phyloP scores from a whole-genome alignment of 331 rosid species.

The Dryas integrifolia region DNA sequence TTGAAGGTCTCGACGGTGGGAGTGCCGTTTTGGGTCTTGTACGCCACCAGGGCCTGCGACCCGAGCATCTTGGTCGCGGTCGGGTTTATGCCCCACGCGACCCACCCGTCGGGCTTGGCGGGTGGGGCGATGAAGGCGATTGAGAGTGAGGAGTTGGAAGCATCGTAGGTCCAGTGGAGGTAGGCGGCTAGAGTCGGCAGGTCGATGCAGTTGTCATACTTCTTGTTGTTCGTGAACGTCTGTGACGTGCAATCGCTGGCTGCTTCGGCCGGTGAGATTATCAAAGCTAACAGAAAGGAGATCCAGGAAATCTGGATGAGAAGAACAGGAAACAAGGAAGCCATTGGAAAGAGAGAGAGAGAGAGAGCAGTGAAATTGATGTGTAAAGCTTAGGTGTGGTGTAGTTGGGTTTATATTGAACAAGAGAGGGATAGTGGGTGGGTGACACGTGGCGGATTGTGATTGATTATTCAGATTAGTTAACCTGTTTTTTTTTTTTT shows the following conservation, averaged over 20 bases:
- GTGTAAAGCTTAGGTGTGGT: too few relatives aligned
- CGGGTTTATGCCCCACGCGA: slow-evolving; percentile 77
- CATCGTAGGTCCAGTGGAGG: slow-evolving; percentile 56
- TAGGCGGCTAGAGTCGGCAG: slow-evolving; percentile 47
- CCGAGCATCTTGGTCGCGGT: slow-evolving; percentile 55
- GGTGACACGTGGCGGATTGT: neutral
- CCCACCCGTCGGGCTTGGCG: slow-evolving; percentile 48
- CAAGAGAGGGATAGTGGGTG: neutral
- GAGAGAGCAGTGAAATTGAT: too few relatives aligned
- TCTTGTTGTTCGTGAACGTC: slow-evolving; percentile 34
- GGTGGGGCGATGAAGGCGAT: slow-evolving; percentile 56
- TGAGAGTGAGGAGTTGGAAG: slow-evolving; percentile 55
- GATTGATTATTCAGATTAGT: neutral
- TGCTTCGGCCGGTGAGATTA: slow-evolving; percentile 26
- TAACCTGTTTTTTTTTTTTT: neutral
- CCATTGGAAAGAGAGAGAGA: slow-evolving; percentile 17
- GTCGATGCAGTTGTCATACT: slow-evolving; percentile 46
- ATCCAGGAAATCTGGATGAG: slow-evolving; percentile 9
- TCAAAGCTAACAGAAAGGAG: slow-evolving; percentile 5
- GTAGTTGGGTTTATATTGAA: too few relatives aligned
- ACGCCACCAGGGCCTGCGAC: slow-evolving; percentile 60
- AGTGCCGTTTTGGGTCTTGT: neutral
- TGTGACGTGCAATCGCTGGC: slow-evolving; percentile 42
- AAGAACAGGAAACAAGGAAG: slow-evolving; percentile 7
- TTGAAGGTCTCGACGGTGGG: neutral